Evolutionary conservation across 305 asterid genomes (phyloP).

Genomic region (Vinca major): DNA sequence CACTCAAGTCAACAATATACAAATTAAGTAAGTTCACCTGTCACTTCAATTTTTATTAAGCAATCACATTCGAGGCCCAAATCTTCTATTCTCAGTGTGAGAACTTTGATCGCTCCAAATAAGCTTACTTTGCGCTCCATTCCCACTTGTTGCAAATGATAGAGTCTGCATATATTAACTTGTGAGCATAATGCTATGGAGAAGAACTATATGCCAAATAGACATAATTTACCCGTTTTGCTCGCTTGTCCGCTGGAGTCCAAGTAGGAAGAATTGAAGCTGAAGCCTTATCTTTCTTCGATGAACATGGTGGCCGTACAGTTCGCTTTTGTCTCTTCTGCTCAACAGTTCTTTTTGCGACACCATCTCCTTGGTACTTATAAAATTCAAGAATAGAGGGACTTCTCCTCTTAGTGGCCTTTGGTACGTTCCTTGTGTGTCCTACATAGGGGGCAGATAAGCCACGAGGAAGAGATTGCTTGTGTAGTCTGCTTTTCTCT

Average conservation of each 20-base stretch:
- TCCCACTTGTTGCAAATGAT: slow-evolving; percentile 64
- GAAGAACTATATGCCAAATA: slow-evolving; percentile 14
- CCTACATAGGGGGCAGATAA: slow-evolving; percentile 44
- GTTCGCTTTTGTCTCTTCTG: slow-evolving; percentile 46
- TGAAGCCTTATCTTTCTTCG: slow-evolving; percentile 41
- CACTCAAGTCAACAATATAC: not conserved
- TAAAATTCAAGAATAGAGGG: slow-evolving; percentile 74
- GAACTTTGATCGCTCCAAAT: slow-evolving; percentile 54
- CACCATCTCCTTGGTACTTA: slow-evolving; percentile 57
- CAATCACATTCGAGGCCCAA: slow-evolving; percentile 21
- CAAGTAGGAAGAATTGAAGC: slow-evolving; percentile 34
- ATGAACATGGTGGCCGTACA: slow-evolving; percentile 33
- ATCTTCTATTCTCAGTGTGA: slow-evolving; percentile 39
- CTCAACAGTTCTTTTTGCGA: slow-evolving; percentile 36
- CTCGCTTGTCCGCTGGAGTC: slow-evolving; percentile 85
- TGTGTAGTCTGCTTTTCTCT: slow-evolving; percentile 71
- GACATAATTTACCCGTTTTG: slow-evolving; percentile 54
- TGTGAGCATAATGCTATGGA: slow-evolving; percentile 18
- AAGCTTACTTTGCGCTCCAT: slow-evolving; percentile 81
- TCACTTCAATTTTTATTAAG: not conserved
- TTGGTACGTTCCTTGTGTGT: slow-evolving; percentile 38
- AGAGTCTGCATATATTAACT: slow-evolving; percentile 52
- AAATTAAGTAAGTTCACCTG: slow-evolving; percentile 7
- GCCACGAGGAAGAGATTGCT: slow-evolving; percentile 48
- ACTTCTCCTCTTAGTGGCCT: slow-evolving; percentile 58